Conservation (phyloP, 139 green algal genomes). For the Zygnema circumcarinatum region DNA sequence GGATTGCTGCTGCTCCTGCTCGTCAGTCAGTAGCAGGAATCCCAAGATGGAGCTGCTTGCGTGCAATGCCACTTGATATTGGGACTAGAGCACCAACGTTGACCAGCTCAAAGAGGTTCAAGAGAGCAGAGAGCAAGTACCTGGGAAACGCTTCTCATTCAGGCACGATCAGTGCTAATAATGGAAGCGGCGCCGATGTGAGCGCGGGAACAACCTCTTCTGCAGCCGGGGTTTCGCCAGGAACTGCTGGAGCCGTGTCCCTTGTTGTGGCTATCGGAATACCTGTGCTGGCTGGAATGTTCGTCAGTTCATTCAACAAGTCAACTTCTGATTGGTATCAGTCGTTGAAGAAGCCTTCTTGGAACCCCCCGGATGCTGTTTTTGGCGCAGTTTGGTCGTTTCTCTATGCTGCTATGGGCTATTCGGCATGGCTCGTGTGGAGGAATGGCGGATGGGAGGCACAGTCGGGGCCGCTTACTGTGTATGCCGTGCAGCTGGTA, state of each 20-base stretch:
- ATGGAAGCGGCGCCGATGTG: too few species aligned
- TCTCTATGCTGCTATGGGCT: constrained; percentile 45
- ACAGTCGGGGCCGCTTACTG: constrained; percentile 16
- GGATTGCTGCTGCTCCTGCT: too few species aligned
- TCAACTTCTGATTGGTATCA: constrained; percentile 40
- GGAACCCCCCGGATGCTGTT: constrained; percentile 14
- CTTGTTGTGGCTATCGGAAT: constrained; percentile 13
- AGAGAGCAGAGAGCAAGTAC: neutral
- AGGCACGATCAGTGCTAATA: neutral
- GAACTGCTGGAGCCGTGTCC: neutral
- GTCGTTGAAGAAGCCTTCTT: constrained; percentile 41
- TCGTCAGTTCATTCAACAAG: neutral
- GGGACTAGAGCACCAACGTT: too few species aligned
- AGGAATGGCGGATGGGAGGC: neutral
- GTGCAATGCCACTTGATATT: too few species aligned
- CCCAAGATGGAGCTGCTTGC: too few species aligned
- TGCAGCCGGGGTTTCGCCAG: neutral
- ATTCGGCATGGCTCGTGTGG: constrained; percentile 41
- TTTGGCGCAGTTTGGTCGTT: constrained; percentile 45
- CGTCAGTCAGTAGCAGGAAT: too few species aligned
- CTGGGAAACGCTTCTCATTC: neutral
- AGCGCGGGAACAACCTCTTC: neutral
- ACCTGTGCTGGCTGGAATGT: constrained; percentile 12
- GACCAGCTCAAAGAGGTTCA: too few species aligned
- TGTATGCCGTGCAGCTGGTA: constrained; percentile 44